Conservation (phyloP, 495 filamentous ascomycete genomes). For the Penicillium daleae region DNA sequence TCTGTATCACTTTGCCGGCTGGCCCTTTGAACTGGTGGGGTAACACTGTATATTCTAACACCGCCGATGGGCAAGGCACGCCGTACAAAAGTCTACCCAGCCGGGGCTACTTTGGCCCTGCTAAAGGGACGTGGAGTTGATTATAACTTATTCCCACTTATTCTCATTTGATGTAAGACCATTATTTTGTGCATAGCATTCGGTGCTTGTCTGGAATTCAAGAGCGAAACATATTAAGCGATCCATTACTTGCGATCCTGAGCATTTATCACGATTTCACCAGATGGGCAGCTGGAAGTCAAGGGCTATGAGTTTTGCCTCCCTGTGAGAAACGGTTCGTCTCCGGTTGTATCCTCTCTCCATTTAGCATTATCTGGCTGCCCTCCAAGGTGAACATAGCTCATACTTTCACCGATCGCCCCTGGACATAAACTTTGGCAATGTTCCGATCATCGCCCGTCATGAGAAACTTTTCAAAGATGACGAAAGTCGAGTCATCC, state of each 20-base stretch:
- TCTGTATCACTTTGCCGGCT: conserved; percentile 70
- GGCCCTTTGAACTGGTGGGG: conserved; percentile 68
- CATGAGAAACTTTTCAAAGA: conserved; percentile 70
- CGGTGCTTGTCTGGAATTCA: neutral
- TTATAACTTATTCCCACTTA: neutral
- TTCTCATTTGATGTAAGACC: too few relatives aligned
- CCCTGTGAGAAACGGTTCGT: too few relatives aligned
- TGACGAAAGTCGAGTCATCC: conserved; percentile 45
- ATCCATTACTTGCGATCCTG: neutral
- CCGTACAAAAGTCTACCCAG: conserved; percentile 44
- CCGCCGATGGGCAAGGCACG: conserved; percentile 51
- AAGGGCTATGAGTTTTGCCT: too few relatives aligned
- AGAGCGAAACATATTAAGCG: neutral
- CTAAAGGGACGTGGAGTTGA: conserved; percentile 47
- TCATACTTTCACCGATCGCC: conserved; percentile 57
- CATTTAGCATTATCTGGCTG: too few relatives aligned
- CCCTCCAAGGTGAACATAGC: too few relatives aligned
- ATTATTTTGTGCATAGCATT: neutral
- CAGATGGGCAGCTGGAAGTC: too few relatives aligned
- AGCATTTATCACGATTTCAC: neutral
- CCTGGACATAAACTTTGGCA: conserved; percentile 58
- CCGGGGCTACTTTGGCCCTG: conserved; percentile 65
- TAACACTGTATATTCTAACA: conserved; percentile 55
- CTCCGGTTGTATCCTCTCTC: too few relatives aligned
- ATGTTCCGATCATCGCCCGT: conserved; percentile 70